Percentiles rank a stretch among this genome's conserved stretches.
These are phyloP conservation scores for Aspergillus diversus DNA, from an alignment of 495 filamentous ascomycete genomes.

Conservation along the genomic window DNA sequence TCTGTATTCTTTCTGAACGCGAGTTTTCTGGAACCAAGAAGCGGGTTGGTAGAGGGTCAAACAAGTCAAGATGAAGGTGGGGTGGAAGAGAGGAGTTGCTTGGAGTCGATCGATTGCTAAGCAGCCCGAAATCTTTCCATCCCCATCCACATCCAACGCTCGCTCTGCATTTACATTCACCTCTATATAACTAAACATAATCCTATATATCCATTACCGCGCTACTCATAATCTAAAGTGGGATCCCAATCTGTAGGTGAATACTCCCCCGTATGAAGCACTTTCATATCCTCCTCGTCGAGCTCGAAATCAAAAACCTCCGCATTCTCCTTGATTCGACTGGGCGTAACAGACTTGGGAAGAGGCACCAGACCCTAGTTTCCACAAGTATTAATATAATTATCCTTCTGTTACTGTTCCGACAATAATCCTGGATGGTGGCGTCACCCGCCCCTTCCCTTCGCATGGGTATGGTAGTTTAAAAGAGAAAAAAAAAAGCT, in stretches of 20 bases:
- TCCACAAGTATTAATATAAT: neutral
- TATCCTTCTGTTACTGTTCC: too few relatives aligned
- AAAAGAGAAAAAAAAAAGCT: conserved; percentile 16
- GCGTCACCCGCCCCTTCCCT: too few relatives aligned
- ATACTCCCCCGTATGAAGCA: conserved; percentile 61
- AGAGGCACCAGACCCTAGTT: conserved; percentile 61
- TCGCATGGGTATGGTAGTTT: neutral
- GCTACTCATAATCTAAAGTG: conserved; percentile 52
- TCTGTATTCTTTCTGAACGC: neutral
- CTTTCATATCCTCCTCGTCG: conserved; percentile 58
- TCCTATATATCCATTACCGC: neutral
- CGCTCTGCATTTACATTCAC: conserved; percentile 5
- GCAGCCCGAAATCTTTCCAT: conserved; percentile 21
- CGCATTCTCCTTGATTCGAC: conserved; percentile 69
- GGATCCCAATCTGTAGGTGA: conserved; percentile 65
- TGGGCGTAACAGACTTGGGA: conserved; percentile 62
- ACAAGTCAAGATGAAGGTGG: neutral
- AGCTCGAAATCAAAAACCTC: conserved; percentile 84
- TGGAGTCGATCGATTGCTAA: conserved; percentile 29
- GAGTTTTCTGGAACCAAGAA: neutral
- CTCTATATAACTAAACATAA: neutral
- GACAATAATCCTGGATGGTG: too few relatives aligned
- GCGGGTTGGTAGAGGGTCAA: neutral
- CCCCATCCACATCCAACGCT: neutral
- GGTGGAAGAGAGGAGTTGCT: conserved; percentile 3